Evolutionary conservation across 345 rosid genomes (phyloP), one percentile per base, ranked within the genome.

Genomic region (Arabis hirsuta): DNA sequence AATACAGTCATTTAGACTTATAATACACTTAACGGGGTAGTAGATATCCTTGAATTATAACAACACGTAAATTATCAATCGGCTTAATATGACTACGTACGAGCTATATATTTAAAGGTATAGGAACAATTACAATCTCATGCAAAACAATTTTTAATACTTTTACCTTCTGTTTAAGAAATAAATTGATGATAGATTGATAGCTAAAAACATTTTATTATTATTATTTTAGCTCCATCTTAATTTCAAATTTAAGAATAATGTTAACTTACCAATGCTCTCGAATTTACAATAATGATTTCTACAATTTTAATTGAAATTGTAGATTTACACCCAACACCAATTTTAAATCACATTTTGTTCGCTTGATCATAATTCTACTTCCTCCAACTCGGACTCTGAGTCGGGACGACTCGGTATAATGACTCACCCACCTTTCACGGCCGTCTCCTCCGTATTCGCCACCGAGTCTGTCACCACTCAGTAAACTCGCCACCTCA

Each of bases 381-480:
- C 16, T 16, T 27, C 14, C 6, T 31, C 57, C 16, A 2, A 12
- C 78, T 77, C 80, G 77, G 69, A 78, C 54, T 76, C 39, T 74
- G 81, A 84, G 82, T 66, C 81, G 67, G 88, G 88, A 85, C 79
- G 88, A 85, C 90, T 84, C 82, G 84, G 87, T 81, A 59, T 82
- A 80, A 42, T 59, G 71, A 76, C 83, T 71, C 84, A 72, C 42
- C 42, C 74, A 50, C 68, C 79, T 72, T 69, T 67, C 44, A 68
- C 46, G 65, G 91, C 88, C 90, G 81, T 88, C 90, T 78, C 91
- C 82, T 29, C 54, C 26, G 3, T 34, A 31, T 42, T 41, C 36
- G 16, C 76, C 69, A 54, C 69, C 72, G 48, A 29, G 31, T 65
- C 64, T 11, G 14, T 22, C 64, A 44, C 65, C 5, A 24, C 45